Conservation (phyloP, 805 yeast genomes). For the Candida tallmaniae region DNA sequence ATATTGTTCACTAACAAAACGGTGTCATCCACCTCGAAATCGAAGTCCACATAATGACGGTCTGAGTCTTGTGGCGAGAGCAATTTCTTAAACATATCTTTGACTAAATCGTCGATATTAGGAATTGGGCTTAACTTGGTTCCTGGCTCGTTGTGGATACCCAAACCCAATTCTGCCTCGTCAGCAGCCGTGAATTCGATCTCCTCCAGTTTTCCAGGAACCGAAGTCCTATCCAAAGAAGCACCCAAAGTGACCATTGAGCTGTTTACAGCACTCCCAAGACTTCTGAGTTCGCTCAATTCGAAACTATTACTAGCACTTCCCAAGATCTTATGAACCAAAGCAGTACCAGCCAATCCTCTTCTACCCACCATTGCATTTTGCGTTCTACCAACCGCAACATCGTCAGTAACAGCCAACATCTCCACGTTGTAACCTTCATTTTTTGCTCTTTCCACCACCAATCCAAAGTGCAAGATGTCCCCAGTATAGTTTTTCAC, state of each 20-base stretch:
- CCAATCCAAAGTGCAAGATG: conserved; percentile 86
- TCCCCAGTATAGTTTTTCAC: conserved; percentile 96
- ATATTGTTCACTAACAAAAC: conserved; percentile 75
- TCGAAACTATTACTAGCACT: conserved; percentile 44
- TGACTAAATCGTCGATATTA: conserved; percentile 51
- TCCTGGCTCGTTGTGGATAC: conserved; percentile 95
- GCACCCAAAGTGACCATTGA: conserved; percentile 85
- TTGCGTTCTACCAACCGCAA: conserved; percentile 86
- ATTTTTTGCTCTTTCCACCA: conserved; percentile 82
- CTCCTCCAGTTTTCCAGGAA: conserved; percentile 63
- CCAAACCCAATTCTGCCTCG: conserved; percentile 90
- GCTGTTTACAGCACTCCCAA: conserved; percentile 58
- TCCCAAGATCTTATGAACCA: conserved; percentile 83
- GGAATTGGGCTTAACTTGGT: conserved; percentile 63
- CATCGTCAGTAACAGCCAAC: conserved; percentile 84
- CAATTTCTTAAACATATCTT: conserved; percentile 57
- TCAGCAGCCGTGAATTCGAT: conserved; percentile 46
- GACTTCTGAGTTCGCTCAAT: conserved; percentile 48
- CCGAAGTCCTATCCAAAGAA: conserved; percentile 82
- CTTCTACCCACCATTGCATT: conserved; percentile 92
- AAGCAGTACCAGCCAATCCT: conserved; percentile 87
- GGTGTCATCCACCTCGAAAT: conserved; percentile 53
- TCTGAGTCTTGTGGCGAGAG: conserved; percentile 64
- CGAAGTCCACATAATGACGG: conserved; percentile 74
- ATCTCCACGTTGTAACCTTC: conserved; percentile 70